A percentile compares a stretch with the other conserved stretches of the same genome.
These are phyloP conservation scores for Globisporangium echinulatum DNA, from an alignment of 352 stramenopile genomes.

Conservation along the genomic window DNA sequence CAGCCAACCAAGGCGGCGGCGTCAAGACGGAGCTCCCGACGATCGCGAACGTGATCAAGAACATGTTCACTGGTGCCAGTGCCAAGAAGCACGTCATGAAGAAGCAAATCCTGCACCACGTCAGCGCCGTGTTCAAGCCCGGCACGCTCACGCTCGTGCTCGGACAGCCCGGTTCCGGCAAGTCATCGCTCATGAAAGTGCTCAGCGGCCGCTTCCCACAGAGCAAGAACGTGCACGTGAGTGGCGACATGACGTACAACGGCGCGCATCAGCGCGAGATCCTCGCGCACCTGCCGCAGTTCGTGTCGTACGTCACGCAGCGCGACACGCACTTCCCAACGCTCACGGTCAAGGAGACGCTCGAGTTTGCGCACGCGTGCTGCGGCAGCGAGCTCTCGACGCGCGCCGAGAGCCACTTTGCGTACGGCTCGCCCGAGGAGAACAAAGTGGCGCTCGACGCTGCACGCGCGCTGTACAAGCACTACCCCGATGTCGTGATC, in stretches of 20 bases:
- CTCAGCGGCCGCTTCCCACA: neutral
- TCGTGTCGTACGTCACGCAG: neutral
- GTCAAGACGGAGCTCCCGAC: neutral
- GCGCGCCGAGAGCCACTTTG: neutral
- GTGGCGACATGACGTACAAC: neutral
- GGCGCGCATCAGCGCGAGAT: neutral
- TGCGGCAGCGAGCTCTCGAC: neutral
- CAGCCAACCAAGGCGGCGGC: neutral
- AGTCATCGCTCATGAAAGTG: neutral
- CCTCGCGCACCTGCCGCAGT: neutral
- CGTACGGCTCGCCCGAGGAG: neutral
- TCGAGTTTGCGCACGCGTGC: neutral
- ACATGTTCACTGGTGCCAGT: neutral
- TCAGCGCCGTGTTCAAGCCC: neutral
- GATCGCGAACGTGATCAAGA: neutral
- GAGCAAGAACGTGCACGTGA: neutral
- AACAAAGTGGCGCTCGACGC: neutral
- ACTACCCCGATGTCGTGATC: neutral
- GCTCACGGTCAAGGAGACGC: neutral
- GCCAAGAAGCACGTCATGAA: neutral
- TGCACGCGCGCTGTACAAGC: neutral
- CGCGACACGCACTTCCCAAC: neutral
- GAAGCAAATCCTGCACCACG: neutral
- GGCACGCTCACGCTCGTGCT: neutral
- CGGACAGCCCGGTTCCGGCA: neutral